Base-by-base conservation (phyloP, 1,139 yeast species). In the Pichia sp. region DNA sequence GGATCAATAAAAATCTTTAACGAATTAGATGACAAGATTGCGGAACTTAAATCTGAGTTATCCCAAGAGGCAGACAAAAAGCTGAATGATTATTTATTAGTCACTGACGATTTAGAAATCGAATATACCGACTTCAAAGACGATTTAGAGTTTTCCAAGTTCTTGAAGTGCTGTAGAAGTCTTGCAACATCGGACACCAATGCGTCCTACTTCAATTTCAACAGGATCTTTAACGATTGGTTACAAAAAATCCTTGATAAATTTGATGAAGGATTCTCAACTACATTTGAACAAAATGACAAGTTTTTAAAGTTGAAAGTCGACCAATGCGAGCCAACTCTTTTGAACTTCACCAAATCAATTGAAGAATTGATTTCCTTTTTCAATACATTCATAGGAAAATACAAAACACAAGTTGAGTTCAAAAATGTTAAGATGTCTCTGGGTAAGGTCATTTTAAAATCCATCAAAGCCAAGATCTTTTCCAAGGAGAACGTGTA, bases 11-110 rank as follows among this genome's bases (percentile, higher is more conserved):
- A 82, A 69, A 71, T 79, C 40, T 77, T 77, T 50, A 84, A 75
- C 36, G 96, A 89, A 56, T 83, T 91, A 56, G 91, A 85, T 59
- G 69, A 73, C 46, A 79, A 85, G 68, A 76, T 89, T 62, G 67
- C 70, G 50, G 70, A 73, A 60, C 79, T 86, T 59, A 96, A 89
- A n/a, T 40, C 34, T 11, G 42, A 40, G 8, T 28, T 54, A 10
- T 15, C 31, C 4, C 31, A 43, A 11, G 27, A 48, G 15, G 46
- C 57, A 11, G 36, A 52, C 24, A 15, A 42, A 4, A 31, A 34
- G 15, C 20, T 57, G 5, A 15, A 38, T 4, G 45, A 50, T n/a
- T 61, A 42, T 39, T 27, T 60, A 6, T 14, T 18, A 15, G 54
- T 59, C 33, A 34, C 39, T 21, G 42, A 49, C 5, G 42, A 46